Base-by-base conservation (phyloP, 2,329 filamentous ascomycete genomes). In the Alternaria ventricosa region DNA sequence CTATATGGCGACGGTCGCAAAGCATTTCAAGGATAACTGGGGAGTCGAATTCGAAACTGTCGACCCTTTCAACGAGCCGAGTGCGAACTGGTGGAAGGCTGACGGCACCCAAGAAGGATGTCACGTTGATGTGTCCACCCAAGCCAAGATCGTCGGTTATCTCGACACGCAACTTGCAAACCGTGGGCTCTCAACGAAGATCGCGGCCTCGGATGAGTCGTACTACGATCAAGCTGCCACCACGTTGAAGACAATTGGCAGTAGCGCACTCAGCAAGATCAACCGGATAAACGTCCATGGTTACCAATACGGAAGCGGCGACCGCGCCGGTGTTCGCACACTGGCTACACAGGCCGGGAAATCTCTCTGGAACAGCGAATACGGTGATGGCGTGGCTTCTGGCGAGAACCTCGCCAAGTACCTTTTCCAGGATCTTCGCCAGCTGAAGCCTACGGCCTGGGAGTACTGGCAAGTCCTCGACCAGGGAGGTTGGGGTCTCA, bases 41-140 rank as follows among this genome's bases (percentile, higher is more conserved):
- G 51, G 51, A 1, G 55, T 63, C 23, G 51, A 55, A 13, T 63
- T 63, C 6, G 61, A 60, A 18, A 60, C 57, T 15, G 61, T 63
- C 1, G 61, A 63, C 15, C 57, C 57, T 6, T 63, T 63, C 36
- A 63, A 63, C 12, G 61, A 63, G 57, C 61, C 61, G 12, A 63
- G 33, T 13, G 61, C 61, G 9, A 56, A 63, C 51, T 63, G 61
- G 61, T 63, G 61, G 61, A 63, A 63, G 20, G 57, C 61, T 4
- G 61, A 63, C 15, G 61, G 61, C 23, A 63, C 61, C 6, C 61
- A 63, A 41, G 61, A 63, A 45, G 61, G 61, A 13, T 63, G 61
- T 22, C 61, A 63, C 28, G 49, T 63, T 8, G 46, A 60, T 12
- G 51, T 60, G 6, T 23, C 57, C 28, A 63, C 61, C 8, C 61